Evolutionary conservation across 2,329 filamentous ascomycete genomes (phyloP).

Genomic region (Sporothrix variecibatus): DNA sequence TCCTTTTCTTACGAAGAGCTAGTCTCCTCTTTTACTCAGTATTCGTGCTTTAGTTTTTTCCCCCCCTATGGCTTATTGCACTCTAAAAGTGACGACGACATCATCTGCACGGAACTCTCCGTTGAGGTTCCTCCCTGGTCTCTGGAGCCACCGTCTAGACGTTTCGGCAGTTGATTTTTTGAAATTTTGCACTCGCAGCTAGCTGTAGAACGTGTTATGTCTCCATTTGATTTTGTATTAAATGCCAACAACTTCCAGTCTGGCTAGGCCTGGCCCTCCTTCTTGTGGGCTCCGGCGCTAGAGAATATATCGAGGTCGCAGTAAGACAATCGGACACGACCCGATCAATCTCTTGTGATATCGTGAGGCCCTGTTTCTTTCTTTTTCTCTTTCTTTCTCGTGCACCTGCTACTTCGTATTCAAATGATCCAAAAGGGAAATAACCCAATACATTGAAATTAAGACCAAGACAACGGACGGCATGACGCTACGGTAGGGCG

Average conservation of each 20-base stretch:
- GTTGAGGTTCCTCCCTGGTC: neutral
- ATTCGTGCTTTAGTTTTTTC: neutral
- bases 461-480: neutral
- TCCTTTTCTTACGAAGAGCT: neutral
- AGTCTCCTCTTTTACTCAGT: neutral
- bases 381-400: too few species aligned
- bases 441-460: neutral
- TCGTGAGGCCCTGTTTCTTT: neutral
- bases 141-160: neutral
- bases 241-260: neutral
- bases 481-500: neutral
- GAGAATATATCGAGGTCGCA: neutral
- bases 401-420: too few species aligned
- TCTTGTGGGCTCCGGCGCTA: neutral
- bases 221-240: neutral
- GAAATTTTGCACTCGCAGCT: neutral
- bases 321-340: neutral
- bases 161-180: neutral
- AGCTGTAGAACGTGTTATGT: neutral
- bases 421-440: neutral
- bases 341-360: neutral
- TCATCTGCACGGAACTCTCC: neutral
- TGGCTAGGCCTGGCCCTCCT: neutral
- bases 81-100: neutral
- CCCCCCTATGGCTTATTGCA: neutral